phyloP scores from a whole-genome alignment of 78 protist species.

The Protostelium mycophagum region DNA sequence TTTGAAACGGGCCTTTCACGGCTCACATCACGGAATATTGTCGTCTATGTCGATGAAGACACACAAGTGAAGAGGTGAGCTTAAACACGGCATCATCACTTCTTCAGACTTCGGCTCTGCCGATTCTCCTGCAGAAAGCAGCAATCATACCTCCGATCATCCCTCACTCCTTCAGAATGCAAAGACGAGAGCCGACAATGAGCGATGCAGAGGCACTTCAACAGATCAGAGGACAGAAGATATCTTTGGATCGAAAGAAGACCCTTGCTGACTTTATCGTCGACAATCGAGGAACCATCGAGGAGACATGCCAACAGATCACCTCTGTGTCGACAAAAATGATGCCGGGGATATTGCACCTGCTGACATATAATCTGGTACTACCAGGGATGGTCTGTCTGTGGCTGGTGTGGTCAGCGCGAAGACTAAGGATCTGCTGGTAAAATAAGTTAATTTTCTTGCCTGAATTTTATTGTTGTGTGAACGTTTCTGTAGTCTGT shows the following conservation, averaged over 20 bases:
- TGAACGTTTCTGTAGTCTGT: too few species aligned
- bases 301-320: neutral
- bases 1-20: neutral
- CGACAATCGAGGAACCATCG: neutral
- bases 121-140: too few species aligned
- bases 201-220: neutral
- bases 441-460: too few species aligned
- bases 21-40: neutral
- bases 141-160: too few species aligned
- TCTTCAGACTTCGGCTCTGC: too few species aligned
- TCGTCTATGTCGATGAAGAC: neutral
- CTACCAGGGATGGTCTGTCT: neutral
- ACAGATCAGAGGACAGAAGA: neutral
- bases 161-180: too few species aligned
- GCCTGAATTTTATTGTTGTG: too few species aligned
- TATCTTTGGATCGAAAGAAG: neutral
- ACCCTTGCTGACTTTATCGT: neutral
- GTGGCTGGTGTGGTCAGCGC: neutral
- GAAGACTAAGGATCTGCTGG: neutral
- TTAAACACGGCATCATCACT: too few species aligned
- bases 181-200: neutral
- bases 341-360: neutral
- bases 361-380: neutral
- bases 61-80: neutral
- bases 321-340: neutral